Evolutionary conservation across 2,329 filamentous ascomycete species (phyloP).

Genomic region (Colletotrichum orchidophilum): DNA sequence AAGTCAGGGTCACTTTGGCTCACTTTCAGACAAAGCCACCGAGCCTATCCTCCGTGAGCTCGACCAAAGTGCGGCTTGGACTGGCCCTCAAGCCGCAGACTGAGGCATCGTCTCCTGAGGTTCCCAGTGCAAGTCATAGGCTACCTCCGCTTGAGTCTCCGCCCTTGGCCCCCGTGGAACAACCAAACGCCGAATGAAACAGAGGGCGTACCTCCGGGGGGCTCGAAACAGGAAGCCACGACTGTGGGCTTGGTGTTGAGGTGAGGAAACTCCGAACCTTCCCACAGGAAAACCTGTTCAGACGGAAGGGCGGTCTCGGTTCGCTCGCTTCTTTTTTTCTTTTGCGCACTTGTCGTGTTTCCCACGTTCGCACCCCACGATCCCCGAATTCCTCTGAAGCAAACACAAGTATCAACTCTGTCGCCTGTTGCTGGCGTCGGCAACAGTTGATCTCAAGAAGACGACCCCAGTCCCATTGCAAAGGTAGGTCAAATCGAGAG

Average conservation of each 20-base stretch:
- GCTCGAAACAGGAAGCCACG: conserved; percentile 30
- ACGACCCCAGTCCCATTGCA: neutral
- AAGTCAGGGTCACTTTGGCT: neutral
- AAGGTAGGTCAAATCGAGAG: neutral
- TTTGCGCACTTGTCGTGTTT: conserved; percentile 1
- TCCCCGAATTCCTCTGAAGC: neutral
- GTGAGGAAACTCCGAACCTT: conserved; percentile 24
- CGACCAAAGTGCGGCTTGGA: neutral
- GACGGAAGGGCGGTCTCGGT: conserved; percentile 6
- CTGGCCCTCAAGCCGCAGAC: neutral
- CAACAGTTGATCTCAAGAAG: neutral
- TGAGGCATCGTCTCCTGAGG: neutral
- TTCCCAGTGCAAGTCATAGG: neutral
- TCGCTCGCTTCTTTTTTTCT: conserved; percentile 4
- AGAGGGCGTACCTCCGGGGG: neutral
- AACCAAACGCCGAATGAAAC: conserved; percentile 16
- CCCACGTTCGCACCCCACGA: conserved; percentile 2
- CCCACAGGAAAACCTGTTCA: neutral
- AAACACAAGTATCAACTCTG: neutral
- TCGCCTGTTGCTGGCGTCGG: conserved; percentile 8
- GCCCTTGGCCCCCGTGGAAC: neutral
- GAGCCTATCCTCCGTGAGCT: neutral
- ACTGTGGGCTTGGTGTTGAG: conserved; percentile 11
- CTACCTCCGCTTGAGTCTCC: neutral
- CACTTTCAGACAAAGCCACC: conserved; percentile 23